Base-by-base conservation (phyloP, 2,329 filamentous ascomycete genomes). In the Zymoseptoria tritici region DNA sequence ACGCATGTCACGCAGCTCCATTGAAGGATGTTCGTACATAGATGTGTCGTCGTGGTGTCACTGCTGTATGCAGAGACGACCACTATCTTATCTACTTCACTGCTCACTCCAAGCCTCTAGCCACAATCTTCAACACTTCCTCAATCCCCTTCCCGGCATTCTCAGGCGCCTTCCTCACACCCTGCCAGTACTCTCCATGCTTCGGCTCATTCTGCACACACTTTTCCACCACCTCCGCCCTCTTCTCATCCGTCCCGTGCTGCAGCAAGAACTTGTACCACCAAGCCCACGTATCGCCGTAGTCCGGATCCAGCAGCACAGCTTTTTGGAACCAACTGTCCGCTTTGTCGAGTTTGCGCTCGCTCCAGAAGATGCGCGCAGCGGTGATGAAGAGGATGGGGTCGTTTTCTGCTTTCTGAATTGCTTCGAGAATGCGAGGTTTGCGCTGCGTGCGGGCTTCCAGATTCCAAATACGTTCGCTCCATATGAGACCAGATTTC, bases 291-390 rank as follows among this genome's bases (percentile, higher is more conserved):
- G 86, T 89, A 77, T 99, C 95, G 55, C 94, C 94, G 55, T 85
- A 78, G 73, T 97, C 92, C 42, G 87, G 85, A 70, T 99, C 91
- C 11, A 94, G 79, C 57, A 96, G 81, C 58, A 97, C 86, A 0
- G 94, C 94, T 76, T 96, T 96, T 76, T 97, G 91, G 74, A 99
- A 99, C 94, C 94, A 99, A 65, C 85, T 92, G 75, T 92, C 89
- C 2, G 94, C 93, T 75, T 97, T 96, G 67, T 97, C 94, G 22
- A 99, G 81, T 72, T 88, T 87, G 58, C 94, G 83, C 77, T 99
- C 94, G 9, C 84, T 86, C 94, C 94, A 99, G 78, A 99, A 97
- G 66, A 97, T 95, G 20, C 94, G 85, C 5, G 92, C 94, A 11
- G 96, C 91, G 0, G 92, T 92, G 36, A 95, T 88, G 72, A 97